Base-by-base conservation (phyloP, 31 red algal genomes). In the Endocladia muricata region DNA sequence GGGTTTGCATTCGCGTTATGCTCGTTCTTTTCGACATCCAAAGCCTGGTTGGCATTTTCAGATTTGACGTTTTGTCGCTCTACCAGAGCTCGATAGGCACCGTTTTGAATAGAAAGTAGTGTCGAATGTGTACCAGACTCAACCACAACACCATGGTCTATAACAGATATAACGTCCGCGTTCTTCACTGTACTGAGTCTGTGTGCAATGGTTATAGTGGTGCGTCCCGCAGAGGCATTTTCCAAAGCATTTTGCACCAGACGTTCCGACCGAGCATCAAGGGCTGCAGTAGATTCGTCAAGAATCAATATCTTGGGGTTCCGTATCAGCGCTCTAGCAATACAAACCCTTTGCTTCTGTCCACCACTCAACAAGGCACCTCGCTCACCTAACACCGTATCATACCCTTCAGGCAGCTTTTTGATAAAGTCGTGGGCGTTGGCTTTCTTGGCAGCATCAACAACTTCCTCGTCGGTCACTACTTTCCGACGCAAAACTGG, bases 311-410 rank as follows among this genome's bases (percentile, higher is more conserved):
- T 26, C 69, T 48, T 79, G 5, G 96, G 96, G 56, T 79, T 74
- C 35, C 87, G 82, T 13, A 93, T 61, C 0, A 99, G 41, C 30
- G 92, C 93, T 47, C 96, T 62, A 28, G 96, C 96, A 43, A 99
- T 95, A 55, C 85, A 88, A 43, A 99, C 76, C 1, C 96, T 79
- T 59, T 99, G 96, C 65, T 92, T 96, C 64, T 99, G 96, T 35
- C 96, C 96, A 64, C 96, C 96, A 33, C 77, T 85, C 39, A 99
- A 61, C 29, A 81, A 37, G 4, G 67, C 73, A n/a, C 96, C 96
- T 7, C 96, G 72, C 29, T 95, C 96, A 38, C 96, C 96, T 17
- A 98, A 79, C 73, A 86, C 51, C 0, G 92, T 95, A 57, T 93
- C 84, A 51, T 92, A 93, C 23, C 82, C 48, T 9, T 91, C 70